Conservation (phyloP, 2,329 filamentous ascomycete species). For the Fusarium sp. region DNA sequence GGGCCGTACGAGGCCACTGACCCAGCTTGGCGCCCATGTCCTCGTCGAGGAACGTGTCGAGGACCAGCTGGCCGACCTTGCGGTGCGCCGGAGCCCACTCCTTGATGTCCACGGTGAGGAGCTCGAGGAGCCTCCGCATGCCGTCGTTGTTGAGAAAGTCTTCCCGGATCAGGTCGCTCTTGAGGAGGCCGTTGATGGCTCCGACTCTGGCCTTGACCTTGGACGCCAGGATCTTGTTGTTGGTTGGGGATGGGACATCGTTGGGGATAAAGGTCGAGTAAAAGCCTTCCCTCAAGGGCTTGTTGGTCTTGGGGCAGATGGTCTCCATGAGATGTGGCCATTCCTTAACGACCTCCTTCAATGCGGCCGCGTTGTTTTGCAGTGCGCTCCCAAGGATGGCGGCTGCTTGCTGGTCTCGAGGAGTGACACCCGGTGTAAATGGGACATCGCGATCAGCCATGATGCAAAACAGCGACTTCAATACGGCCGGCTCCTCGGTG, state of each 20-base stretch:
- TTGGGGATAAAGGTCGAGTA: slow-evolving; percentile 57
- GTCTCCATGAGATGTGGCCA: slow-evolving; percentile 59
- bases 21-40: slow-evolving; percentile 70
- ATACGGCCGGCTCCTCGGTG: slow-evolving; percentile 64
- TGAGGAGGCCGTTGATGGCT: slow-evolving; percentile 68
- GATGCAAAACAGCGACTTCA: slow-evolving; percentile 69
- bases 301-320: slow-evolving; percentile 50
- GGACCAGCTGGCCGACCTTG: slow-evolving; percentile 68
- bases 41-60: slow-evolving; percentile 76
- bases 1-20: slow-evolving; percentile 63
- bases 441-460: slow-evolving; percentile 53
- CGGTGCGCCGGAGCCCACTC: slow-evolving; percentile 64
- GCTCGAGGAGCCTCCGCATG: slow-evolving; percentile 65
- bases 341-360: slow-evolving; percentile 62
- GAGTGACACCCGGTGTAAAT: slow-evolving; percentile 43
- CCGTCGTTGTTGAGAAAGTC: slow-evolving; percentile 68
- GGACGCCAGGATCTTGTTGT: slow-evolving; percentile 42
- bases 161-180: slow-evolving; percentile 62
- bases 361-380: slow-evolving; percentile 74
- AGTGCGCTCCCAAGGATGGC: slow-evolving; percentile 68
- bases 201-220: slow-evolving; percentile 57
- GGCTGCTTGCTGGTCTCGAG: slow-evolving; percentile 65
- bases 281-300: slow-evolving; percentile 53
- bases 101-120: slow-evolving; percentile 61
- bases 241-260: slow-evolving; percentile 31